phyloP scores from a whole-genome alignment of 192 early-diverging fungal species.

The Podila minutissima region DNA sequence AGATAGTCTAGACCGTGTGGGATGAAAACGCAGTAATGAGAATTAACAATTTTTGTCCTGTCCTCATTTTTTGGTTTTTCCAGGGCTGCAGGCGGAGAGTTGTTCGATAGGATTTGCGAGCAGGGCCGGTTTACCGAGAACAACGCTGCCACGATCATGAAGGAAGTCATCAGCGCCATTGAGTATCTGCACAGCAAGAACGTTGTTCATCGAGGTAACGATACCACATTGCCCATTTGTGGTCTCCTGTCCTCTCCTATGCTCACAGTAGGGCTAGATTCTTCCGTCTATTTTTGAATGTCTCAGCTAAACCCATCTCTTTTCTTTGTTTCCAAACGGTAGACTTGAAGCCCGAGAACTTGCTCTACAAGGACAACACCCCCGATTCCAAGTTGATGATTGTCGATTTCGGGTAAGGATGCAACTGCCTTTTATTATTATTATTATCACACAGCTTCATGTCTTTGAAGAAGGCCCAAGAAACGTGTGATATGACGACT shows the following conservation, averaged over 20 bases:
- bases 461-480: neutral
- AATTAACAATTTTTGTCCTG: neutral
- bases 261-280: too few species aligned
- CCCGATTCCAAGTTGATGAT: slow-evolving; percentile 79
- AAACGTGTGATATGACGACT: neutral
- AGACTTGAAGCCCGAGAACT: slow-evolving; percentile 90
- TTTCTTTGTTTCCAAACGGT: neutral
- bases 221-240: too few species aligned
- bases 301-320: neutral
- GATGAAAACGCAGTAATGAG: neutral
- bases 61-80: neutral
- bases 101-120: slow-evolving; percentile 86
- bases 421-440: too few species aligned
- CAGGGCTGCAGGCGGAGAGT: slow-evolving; percentile 78
- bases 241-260: neutral
- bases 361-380: slow-evolving; percentile 75
- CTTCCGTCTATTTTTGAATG: neutral
- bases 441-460: too few species aligned
- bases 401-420: slow-evolving; percentile 82
- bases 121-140: slow-evolving; percentile 83
- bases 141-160: slow-evolving; percentile 82
- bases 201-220: slow-evolving; percentile 85
- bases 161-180: slow-evolving; percentile 77
- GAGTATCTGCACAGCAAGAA: slow-evolving; percentile 88
- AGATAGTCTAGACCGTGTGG: neutral